Base-by-base conservation (phyloP, 2,329 filamentous ascomycete species). In the Dendryphion nanum region DNA sequence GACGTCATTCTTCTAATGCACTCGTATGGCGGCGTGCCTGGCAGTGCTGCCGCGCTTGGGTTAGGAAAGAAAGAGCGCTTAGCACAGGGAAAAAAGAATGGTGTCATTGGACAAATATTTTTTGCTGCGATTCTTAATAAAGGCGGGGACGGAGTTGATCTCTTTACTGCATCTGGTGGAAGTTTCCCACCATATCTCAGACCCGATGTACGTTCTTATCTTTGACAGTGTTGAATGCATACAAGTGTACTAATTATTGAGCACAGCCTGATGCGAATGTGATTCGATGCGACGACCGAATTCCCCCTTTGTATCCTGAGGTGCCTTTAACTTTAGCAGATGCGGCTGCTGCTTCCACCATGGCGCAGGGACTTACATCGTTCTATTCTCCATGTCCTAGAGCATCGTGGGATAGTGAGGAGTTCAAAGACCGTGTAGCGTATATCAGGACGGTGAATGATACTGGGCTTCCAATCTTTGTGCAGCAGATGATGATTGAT, bases 11-110 rank as follows among this genome's bases (percentile, higher is more conserved):
- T 30, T 16, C 8, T 30, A 8, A 30, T 30, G 29, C 29, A 30
- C 29, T 30, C 29, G 29, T 30, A 30, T 15, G 15, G 29, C 29
- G 29, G 10, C 29, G 29, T 30, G 29, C 29, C 29, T 16, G 29
- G 29, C 15, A 30, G 8, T 15, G 29, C 8, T 10, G 29, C 29
- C 8, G 8, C 29, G 7, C 8, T 30, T 17, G 29, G 29, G 7
- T 15, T 30, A 10, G 29, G 29, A 10, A 30, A 30, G 29, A 10
- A 30, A 15, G 29, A 30, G 29, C 29, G 29, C 29, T 7, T 10
- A 7, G 29, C 8, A 16, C 8, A 30, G 15, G 29, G 29, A 7
- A 7, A 30, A 7, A 30, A 30, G 29, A 7, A 7, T 7, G 29
- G 29, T 12, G 29, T 30, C 23, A 26, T 26, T n/a, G 23, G 23